Evolutionary conservation across 2,329 filamentous ascomycete species (phyloP), one percentile per base, ranked within the genome.

Genomic region (Trichoderma sp.): DNA sequence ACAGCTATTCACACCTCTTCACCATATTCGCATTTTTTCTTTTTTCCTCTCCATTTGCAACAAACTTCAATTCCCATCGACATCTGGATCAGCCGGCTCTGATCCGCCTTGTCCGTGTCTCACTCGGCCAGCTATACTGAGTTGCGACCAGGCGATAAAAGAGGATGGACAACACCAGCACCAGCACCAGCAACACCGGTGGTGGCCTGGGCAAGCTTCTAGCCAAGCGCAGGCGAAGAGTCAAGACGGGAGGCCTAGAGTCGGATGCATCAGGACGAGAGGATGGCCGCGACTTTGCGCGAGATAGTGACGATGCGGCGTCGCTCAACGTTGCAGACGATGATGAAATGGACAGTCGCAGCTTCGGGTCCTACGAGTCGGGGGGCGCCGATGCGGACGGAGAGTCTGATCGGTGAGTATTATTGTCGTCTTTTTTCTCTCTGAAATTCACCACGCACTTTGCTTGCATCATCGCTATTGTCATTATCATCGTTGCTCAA

Each of bases 141-240:
- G 35, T 21, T 21, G 62, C 24, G 50, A 4, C 50, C n/a, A 56
- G 11, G 27, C 33, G 60, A 50, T 50, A 24, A 31, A 7, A 59
- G 12, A 62, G n/a, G 35, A 79, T 78, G 77, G 77, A 77, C 38
- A 45, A 9, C 41, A n/a, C 41, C 41, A 45, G 41, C 41, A 45
- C 41, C 41, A 45, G 16, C 41, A 45, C 41, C 41, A 76, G 76
- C 77, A 77, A 67, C 63, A 76, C 62, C 50, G 33, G 69, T 69
- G 76, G 76, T 73, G 84, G 85, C 14, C 82, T 90, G 60, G 85
- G 84, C 75, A 91, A 89, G 82, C 85, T 91, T 35, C 82, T 91
- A 45, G 84, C 85, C 65, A 89, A 87, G 79, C 86, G 88, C 64
- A 85, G 87, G 65, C 85, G 85, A 75, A 87, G 85, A 82, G 88